Base-by-base conservation (phyloP, 306 rosid genomes). In the Spatholobus suberectus region DNA sequence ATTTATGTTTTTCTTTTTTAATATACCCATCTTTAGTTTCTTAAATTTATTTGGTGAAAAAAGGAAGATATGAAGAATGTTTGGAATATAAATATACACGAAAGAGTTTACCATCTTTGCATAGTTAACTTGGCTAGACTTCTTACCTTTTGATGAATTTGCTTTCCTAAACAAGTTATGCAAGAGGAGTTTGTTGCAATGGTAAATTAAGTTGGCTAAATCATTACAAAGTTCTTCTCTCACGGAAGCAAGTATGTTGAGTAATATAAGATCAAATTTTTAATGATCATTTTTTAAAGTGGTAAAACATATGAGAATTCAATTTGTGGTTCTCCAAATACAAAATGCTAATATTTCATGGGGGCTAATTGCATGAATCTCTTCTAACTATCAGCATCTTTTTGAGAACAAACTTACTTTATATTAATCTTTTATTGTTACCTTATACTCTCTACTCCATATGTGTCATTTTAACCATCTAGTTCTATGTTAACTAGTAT, bases 11-110 rank as follows among this genome's bases (percentile, higher is more conserved):
- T 24, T 29, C 3, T 49, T 63, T 46, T 82, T 58, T 49, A 38
- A 10, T 20, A 52, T 72, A 10, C 13, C 27, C 2, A 20, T 52
- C 54, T 77, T 32, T 49, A 55, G 27, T 21, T 77, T 83, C 68
- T 49, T 37, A 41, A 18, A 38, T 14, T 78, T 70, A 61, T 77
- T 46, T 44, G 38, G 59, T 71, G 70, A 72, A 69, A 70, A 52
- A 69, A 66, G 54, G 35, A 4, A 70, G 26, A 52, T 63, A 7
- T 71, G 47, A 47, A 70, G 23, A 77, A 61, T 59, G 66, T 38
- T 78, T 78, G 46, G 49, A 59, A 77, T 77, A 35, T 59, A 77
- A 77, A 68, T 40, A 59, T 58, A 72, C 44, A 57, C 23, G 26
- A 73, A 46, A 77, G 41, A 18, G 27, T 46, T 46, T 71, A 35